Conservation (phyloP, 2,329 filamentous ascomycete species). For the Cordyceps militaris region DNA sequence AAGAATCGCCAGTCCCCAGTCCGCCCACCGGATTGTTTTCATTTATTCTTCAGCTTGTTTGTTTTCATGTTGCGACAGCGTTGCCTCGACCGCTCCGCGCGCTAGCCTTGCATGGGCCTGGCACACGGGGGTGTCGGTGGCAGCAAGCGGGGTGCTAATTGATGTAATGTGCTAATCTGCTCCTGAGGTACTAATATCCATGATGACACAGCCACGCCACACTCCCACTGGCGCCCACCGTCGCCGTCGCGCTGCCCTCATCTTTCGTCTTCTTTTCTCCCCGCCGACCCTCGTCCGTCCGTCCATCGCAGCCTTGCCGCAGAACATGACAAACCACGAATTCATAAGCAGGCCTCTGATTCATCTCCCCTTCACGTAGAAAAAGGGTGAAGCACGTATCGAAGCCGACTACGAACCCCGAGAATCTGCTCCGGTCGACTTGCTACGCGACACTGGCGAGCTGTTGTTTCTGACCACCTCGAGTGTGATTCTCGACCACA, state of each 20-base stretch:
- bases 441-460: not conserved
- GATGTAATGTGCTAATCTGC: not conserved
- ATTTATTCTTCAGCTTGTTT: not conserved
- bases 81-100: not conserved
- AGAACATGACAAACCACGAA: not conserved
- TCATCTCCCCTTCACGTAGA: not conserved
- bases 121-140: conserved; percentile 5
- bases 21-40: not conserved
- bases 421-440: not conserved
- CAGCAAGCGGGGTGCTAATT: conserved; percentile 1
- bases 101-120: conserved; percentile 7
- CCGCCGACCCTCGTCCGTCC: not conserved
- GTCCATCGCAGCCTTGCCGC: not conserved
- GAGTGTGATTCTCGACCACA: not conserved
- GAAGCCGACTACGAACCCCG: no score
- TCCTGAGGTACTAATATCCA: not conserved
- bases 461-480: not conserved
- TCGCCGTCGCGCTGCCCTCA: not conserved
- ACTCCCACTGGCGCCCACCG: not conserved
- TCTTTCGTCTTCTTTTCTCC: not conserved
- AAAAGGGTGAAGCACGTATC: no score
- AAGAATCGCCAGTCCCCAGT: not conserved
- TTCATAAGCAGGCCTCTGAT: not conserved
- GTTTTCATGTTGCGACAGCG: conserved; percentile 1
- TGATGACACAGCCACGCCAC: conserved; percentile 11